Conservation (phyloP, 441 rosid species). For the Mallotus repandus region DNA sequence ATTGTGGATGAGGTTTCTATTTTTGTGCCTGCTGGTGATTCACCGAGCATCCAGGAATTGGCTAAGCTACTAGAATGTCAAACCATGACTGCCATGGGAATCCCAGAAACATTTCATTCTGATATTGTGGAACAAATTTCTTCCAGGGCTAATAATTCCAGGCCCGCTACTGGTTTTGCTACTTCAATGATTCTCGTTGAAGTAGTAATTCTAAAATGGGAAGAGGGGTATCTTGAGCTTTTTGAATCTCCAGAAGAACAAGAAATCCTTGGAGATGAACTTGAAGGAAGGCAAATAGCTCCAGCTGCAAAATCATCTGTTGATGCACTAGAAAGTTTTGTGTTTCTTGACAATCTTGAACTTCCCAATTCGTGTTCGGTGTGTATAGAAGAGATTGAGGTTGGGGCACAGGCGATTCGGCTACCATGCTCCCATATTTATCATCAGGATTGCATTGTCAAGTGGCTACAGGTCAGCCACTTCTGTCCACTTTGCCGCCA, state of each 20-base stretch:
- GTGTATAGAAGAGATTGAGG: background rate
- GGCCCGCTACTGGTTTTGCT: background rate
- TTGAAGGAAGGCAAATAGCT: background rate
- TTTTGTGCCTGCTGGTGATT: background rate
- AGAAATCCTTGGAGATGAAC: background rate
- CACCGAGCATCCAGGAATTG: background rate
- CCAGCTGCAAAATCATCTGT: background rate
- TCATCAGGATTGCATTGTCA: background rate
- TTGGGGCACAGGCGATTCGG: background rate
- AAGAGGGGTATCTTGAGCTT: no score
- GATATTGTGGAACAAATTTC: background rate
- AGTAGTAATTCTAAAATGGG: background rate
- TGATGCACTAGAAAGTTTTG: conserved; percentile 1
- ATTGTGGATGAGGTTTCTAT: background rate
- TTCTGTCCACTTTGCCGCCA: background rate
- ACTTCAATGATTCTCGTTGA: background rate
- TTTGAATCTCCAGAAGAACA: no score
- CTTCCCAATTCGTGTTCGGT: background rate
- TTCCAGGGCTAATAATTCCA: no score
- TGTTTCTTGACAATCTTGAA: no score
- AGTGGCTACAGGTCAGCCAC: conserved; percentile 1
- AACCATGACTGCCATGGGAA: background rate
- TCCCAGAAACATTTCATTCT: background rate
- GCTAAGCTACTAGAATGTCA: background rate
- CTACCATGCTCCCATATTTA: background rate